Evolutionary conservation across 257 asterid species (phyloP).

Genomic region (Solanum pennellii): DNA sequence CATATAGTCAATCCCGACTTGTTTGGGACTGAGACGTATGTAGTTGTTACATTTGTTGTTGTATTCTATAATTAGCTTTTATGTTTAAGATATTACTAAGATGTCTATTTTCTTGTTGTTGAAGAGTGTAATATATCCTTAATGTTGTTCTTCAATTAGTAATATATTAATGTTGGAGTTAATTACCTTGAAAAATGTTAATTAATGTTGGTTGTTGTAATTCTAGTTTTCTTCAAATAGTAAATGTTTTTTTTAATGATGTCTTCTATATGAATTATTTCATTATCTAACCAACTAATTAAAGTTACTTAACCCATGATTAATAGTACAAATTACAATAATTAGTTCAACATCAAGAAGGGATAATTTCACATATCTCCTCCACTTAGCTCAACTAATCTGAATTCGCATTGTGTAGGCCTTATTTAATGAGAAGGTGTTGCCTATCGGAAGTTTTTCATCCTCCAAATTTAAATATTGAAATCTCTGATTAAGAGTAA

Average conservation of each 20-base stretch:
- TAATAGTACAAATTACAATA: not conserved
- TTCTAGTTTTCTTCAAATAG: not conserved
- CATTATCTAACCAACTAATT: not conserved
- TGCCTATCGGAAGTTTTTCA: accelerated
- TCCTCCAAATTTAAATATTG: not conserved
- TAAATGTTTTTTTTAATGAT: not conserved
- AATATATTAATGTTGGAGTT: not conserved
- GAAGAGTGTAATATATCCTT: not conserved
- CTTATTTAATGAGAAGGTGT: not conserved
- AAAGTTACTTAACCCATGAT: not conserved
- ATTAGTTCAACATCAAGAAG: not conserved
- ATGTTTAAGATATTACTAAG: not conserved
- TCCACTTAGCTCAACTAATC: not conserved
- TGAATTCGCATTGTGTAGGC: not conserved
- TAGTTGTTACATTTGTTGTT: not conserved
- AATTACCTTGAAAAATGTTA: not conserved
- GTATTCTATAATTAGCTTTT: not conserved
- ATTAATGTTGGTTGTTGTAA: not conserved
- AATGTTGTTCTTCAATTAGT: not conserved
- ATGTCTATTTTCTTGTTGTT: not conserved
- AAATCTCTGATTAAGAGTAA: not conserved
- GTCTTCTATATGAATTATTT: not conserved
- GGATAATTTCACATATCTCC: not conserved
- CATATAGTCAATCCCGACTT: not conserved
- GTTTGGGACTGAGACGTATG: not conserved